Percentiles rank a stretch among this genome's conserved stretches.
Conservation (phyloP, 441 rosid genomes). For the Omphalea diandra region DNA sequence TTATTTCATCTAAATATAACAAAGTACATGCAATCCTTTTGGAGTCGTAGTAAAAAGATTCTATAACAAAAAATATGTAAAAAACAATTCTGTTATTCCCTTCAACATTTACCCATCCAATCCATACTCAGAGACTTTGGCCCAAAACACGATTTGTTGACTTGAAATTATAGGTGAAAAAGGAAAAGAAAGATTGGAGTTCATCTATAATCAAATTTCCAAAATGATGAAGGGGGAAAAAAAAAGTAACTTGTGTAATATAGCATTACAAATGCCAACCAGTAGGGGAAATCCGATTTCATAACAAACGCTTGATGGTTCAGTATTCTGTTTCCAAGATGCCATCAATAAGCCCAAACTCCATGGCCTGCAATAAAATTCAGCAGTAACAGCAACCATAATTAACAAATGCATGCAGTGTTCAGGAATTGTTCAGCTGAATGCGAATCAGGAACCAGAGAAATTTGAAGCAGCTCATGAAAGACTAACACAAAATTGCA, state of each 20-base stretch:
- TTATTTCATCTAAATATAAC: neutral
- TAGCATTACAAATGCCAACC: conserved; percentile 11
- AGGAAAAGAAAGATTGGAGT: neutral
- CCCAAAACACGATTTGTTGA: neutral
- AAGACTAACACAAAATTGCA: neutral
- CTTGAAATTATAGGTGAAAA: neutral
- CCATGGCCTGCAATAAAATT: conserved; percentile 66
- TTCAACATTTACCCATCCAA: too few species aligned
- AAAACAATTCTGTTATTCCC: too few species aligned
- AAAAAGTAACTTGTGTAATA: neutral
- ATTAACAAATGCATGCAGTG: neutral
- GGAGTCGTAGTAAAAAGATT: too few species aligned
- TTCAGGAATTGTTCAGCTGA: neutral
- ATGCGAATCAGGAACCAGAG: neutral
- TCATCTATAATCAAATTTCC: neutral
- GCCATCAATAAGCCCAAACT: conserved; percentile 48
- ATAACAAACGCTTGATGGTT: conserved; percentile 18
- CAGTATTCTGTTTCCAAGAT: conserved; percentile 32
- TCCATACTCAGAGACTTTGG: neutral
- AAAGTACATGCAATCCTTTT: too few species aligned
- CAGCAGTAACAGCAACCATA: neutral
- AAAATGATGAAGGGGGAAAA: too few species aligned
- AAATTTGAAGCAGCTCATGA: neutral
- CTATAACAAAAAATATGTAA: neutral
- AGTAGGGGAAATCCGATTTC: neutral